Evolutionary conservation across 768 basidiomycete genomes (phyloP), one percentile per base, ranked within the genome.

Genomic region (Antrodiella citrinella): DNA sequence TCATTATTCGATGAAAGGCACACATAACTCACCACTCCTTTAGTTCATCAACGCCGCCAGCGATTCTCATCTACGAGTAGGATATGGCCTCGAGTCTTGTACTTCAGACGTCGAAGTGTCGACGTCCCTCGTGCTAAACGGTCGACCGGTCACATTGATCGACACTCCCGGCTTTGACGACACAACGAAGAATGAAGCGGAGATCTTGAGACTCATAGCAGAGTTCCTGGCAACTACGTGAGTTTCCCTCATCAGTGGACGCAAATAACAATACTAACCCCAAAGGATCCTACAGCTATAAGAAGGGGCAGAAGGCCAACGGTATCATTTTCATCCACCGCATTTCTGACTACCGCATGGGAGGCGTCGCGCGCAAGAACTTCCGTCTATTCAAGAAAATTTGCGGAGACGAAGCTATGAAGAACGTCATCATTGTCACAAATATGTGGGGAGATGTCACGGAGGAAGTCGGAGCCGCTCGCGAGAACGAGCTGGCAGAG

Each of bases 371-470:
- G 5, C 26, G 39, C 20, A 69, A 72, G 54, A 78, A 75, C 56
- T 76, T 77, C 49, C 67, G 68, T 26, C 69, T 78, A 62, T 78
- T 80, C 60, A 64, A 71, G 44, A 67, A 74, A 50, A 66, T 81
- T 9, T 81, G 79, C 53, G 79, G 80, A 11, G 72, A 75, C 18
- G 65, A 49, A 39, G 66, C 73, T 13, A 70, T 80, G 46, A 63
- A 67, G 38, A 78, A 73, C 51, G 75, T 80, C 23, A 64, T 76
- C 22, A 69, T 81, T 51, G 72, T 72, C 45, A 79, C 79, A 40
- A 80, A 70, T 40, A 78, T 77, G 74, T 80, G 79, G 79, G 71
- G 67, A 7, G 63, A 67, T 51, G 69, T 76, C 26, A 64, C 63
- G 42, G 57, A 54, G 39, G 65, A 66, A 41, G 25, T 68, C n/a